Percentiles rank a stretch among this genome's conserved stretches.
Conservation (phyloP, 371 early-diverging fungal species). For the Fennellomyces sp. region DNA sequence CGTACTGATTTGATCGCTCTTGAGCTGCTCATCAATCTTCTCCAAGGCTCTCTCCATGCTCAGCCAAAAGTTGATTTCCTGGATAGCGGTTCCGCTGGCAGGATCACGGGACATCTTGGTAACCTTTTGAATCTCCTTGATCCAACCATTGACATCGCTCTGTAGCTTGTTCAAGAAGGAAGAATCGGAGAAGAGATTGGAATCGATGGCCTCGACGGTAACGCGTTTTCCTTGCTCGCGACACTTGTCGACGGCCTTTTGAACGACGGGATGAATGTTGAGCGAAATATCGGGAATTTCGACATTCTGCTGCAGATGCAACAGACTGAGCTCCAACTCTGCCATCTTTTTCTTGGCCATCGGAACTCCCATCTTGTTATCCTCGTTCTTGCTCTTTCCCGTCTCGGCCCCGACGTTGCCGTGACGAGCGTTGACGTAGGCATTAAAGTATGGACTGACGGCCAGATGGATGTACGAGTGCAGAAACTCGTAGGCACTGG, state of each 20-base stretch:
- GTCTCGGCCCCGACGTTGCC: conserved; percentile 42
- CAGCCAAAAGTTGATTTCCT: conserved; percentile 99
- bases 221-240: conserved; percentile 66
- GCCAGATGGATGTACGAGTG: conserved; percentile 93
- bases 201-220: conserved; percentile 76
- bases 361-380: conserved; percentile 88
- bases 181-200: conserved; percentile 74
- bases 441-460: conserved; percentile 96
- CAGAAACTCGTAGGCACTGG: conserved; percentile 89
- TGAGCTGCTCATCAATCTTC: conserved; percentile 93
- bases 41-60: conserved; percentile 94
- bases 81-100: conserved; percentile 88
- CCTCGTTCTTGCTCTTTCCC: conserved; percentile 70
- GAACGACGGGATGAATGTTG: conserved; percentile 85
- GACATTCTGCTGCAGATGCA: conserved; percentile 96
- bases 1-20: conserved; percentile 86
- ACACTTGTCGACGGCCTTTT: conserved; percentile 78
- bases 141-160: conserved; percentile 96
- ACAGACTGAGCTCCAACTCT: conserved; percentile 93
- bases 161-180: conserved; percentile 92
- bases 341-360: conserved; percentile 98
- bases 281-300: conserved; percentile 95
- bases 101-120: conserved; percentile 95
- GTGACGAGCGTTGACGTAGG: conserved; percentile 81
- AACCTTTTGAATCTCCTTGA: conserved; percentile 98